Evolutionary conservation across 345 rosid genomes (phyloP), one percentile per base, ranked within the genome.

Genomic region (Lepidium aucheri): DNA sequence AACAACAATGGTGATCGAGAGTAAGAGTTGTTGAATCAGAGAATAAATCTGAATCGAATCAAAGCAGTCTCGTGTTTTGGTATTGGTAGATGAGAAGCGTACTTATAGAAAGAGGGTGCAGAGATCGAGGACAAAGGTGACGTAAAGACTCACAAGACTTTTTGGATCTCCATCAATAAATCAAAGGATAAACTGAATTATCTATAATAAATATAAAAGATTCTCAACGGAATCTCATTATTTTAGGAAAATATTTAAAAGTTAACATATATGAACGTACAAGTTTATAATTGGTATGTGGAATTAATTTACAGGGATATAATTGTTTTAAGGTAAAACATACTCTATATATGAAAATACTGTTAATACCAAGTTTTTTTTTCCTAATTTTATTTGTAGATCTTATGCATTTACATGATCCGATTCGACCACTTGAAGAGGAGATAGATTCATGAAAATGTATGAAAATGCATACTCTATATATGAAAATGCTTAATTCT

Each of bases 181-280:
- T n/a, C n/a, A 26, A 26, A 5, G 1, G 6, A 28, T 20, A 35
- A 65, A 52, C 34, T 13, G 39, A 40, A 28, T 40, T 9, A n/a
- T 40, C 6, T 24, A n/a, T 24, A 13, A 20, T 15, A 41, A 16
- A 39, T 65, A 38, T 49, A 40, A 51, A 28, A 51, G 69, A 65
- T 65, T 65, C 60, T 65, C 60, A 51, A 52, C 30, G 50, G 67
- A 65, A 52, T 65, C 68, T 63, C 28, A 40, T 55, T 11, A 11
- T 11, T 42, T 15, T 43, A 11, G 39, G n/a, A n/a, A 40, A 4
- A 39, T 54, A n/a, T n/a, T n/a, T 34, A 7, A 35, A 17, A 54
- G 24, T 53, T 53, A 53, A 17, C 10, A 33, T 53, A 30, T 51
- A 50, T n/a, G 6, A 26, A 28, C n/a, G n/a, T n/a, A n/a, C n/a